A percentile compares a stretch with the other conserved stretches of the same genome.
Evolutionary conservation across 2,329 filamentous ascomycete genomes (phyloP).

Genomic region (Alternaria tenuissima): DNA sequence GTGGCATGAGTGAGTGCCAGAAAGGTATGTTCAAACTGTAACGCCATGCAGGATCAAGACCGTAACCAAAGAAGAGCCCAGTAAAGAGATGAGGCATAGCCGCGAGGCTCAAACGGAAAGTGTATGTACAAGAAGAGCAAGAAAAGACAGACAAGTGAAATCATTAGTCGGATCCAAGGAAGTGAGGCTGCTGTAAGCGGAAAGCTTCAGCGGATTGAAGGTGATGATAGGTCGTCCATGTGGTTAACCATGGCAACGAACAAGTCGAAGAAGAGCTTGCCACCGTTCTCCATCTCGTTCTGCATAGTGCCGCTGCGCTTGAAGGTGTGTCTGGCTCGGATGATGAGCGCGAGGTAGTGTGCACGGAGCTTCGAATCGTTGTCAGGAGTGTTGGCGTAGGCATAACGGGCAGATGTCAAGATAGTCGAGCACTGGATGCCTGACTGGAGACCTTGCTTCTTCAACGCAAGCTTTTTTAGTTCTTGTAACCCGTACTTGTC

Average conservation of each 20-base stretch:
- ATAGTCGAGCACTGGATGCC: conserved; percentile 87
- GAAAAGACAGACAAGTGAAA: not conserved
- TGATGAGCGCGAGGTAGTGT: conserved; percentile 92
- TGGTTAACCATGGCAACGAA: conserved; percentile 95
- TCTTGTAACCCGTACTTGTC: conserved; percentile 84
- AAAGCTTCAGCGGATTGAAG: conserved; percentile 15
- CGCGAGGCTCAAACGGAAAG: conserved; percentile 2
- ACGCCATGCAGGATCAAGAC: not conserved
- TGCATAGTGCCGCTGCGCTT: conserved; percentile 96
- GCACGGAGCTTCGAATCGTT: conserved; percentile 89
- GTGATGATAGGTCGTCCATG: conserved; percentile 57
- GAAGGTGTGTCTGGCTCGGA: conserved; percentile 85
- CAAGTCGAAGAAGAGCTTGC: conserved; percentile 89
- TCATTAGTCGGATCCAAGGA: conserved; percentile 17
- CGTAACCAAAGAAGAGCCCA: not conserved
- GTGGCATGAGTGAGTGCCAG: conserved; percentile 1
- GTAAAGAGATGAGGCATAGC: conserved; percentile 3
- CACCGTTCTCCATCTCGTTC: conserved; percentile 88
- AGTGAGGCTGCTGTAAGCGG: conserved; percentile 18
- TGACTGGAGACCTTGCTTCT: conserved; percentile 88
- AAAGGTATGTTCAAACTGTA: not conserved
- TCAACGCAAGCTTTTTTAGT: conserved; percentile 82
- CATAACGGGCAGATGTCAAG: conserved; percentile 84
- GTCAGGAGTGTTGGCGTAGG: conserved; percentile 88
- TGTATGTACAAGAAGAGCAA: conserved; percentile 10